Percentiles rank a stretch among this genome's conserved stretches.
Conservation (phyloP, 2,329 filamentous ascomycete species). For the Coniella lustricola region DNA sequence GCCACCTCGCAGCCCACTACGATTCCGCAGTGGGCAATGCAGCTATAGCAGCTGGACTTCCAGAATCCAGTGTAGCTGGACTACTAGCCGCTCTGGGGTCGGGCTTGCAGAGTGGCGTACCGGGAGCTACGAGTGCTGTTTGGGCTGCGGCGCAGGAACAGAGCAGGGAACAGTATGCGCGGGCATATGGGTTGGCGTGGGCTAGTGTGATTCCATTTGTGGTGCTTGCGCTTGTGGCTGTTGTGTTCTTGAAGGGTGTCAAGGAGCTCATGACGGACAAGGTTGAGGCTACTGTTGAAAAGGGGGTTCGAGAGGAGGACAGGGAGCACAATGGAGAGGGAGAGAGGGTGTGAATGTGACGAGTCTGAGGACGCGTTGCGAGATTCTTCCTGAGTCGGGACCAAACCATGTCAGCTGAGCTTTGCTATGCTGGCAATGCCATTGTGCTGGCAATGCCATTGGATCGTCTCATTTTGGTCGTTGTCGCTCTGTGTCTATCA, state of each 20-base stretch:
- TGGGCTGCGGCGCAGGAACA: constrained; percentile 31
- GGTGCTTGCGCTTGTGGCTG: constrained; percentile 37
- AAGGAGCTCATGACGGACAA: constrained; percentile 47
- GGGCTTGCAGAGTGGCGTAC: constrained; percentile 25
- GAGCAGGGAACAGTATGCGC: constrained; percentile 38
- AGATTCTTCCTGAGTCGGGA: too few species aligned
- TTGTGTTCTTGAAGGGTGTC: constrained; percentile 39
- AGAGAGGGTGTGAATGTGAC: background rate
- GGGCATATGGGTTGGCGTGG: constrained; percentile 43
- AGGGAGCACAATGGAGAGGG: background rate
- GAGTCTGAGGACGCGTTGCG: too few species aligned
- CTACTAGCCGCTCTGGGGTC: constrained; percentile 32
- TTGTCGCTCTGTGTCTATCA: background rate
- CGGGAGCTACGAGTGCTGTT: constrained; percentile 31
- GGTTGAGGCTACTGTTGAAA: constrained; percentile 45
- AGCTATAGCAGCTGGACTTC: constrained; percentile 36
- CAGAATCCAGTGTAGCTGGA: constrained; percentile 27
- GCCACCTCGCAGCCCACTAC: constrained; percentile 34
- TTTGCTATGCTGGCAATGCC: too few species aligned
- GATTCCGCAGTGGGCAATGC: constrained; percentile 32
- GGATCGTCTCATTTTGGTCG: background rate
- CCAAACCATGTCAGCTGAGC: too few species aligned
- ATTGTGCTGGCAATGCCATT: too few species aligned
- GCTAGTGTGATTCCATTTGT: constrained; percentile 45
- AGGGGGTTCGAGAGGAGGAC: constrained; percentile 11